Conservation (phyloP, 257 asterid species). For the Galeopsis tetrahit region DNA sequence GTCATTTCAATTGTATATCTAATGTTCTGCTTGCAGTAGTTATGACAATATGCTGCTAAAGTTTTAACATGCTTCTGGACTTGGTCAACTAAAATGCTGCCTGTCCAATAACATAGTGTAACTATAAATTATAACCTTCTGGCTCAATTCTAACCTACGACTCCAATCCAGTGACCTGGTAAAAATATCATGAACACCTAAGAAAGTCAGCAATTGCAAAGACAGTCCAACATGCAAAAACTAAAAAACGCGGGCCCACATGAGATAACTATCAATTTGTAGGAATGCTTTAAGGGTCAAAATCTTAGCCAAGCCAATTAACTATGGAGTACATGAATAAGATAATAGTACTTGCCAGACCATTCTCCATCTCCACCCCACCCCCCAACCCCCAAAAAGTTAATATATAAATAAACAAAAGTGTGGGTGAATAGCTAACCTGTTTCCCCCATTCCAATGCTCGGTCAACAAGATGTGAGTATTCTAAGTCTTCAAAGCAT, state of each 20-base stretch:
- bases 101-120: not conserved
- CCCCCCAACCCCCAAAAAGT: not conserved
- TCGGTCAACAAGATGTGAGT: slow-evolving; percentile 88
- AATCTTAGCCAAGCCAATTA: slow-evolving; percentile 22
- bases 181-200: slow-evolving; percentile 14
- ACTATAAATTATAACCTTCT: slow-evolving; percentile 8
- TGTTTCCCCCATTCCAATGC: slow-evolving; percentile 95
- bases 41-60: slow-evolving; percentile 7
- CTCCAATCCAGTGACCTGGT: slow-evolving; percentile 17
- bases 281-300: slow-evolving; percentile 6
- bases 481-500: slow-evolving; percentile 97
- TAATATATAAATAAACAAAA: slow-evolving; percentile 26
- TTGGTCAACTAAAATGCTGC: not conserved
- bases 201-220: slow-evolving; percentile 12
- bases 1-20: slow-evolving; percentile 7
- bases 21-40: slow-evolving; percentile 20
- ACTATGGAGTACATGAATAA: not conserved
- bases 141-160: not conserved
- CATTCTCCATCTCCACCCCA: slow-evolving; percentile 12
- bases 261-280: slow-evolving; percentile 15
- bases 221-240: slow-evolving; percentile 19
- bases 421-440: slow-evolving; percentile 48
- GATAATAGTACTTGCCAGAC: slow-evolving; percentile 23
- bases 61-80: not conserved
- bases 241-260: not conserved